A percentile compares a stretch with the other conserved stretches of the same genome.
Evolutionary conservation across 192 early-diverging fungal species (phyloP).

Genomic region (Coemansia sp.): DNA sequence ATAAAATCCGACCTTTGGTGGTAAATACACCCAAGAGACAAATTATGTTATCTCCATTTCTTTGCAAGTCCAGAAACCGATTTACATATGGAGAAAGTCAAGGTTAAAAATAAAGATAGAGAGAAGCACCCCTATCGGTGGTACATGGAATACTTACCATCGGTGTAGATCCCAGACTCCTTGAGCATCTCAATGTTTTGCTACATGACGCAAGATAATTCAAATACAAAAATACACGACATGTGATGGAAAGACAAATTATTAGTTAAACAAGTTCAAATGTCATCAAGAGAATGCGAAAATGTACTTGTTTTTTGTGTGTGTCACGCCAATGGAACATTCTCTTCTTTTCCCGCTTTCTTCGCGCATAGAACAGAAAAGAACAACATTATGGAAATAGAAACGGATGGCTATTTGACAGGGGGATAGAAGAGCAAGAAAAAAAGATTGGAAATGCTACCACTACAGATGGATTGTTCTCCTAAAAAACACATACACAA

Average conservation of each 20-base stretch:
- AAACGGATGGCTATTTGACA: not conserved
- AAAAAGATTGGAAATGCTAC: no score
- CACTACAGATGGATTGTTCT: not conserved
- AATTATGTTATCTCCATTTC: no score
- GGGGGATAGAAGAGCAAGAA: no score
- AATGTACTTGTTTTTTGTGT: not conserved
- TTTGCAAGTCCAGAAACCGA: no score
- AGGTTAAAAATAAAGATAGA: not conserved
- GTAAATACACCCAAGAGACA: no score
- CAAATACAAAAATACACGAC: not conserved
- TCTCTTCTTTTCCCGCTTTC: not conserved
- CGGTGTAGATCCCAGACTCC: slow-evolving; percentile 62
- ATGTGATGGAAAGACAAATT: not conserved
- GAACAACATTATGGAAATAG: not conserved
- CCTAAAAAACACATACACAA: not conserved
- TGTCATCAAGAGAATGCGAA: not conserved
- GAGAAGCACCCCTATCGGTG: not conserved
- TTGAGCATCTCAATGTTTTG: slow-evolving; percentile 64
- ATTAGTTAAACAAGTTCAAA: not conserved
- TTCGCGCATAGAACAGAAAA: not conserved
- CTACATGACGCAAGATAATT: slow-evolving; percentile 32
- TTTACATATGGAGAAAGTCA: not conserved
- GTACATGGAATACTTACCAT: slow-evolving; percentile 46
- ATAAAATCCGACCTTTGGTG: no score
- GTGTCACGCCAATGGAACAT: not conserved